phyloP scores from a whole-genome alignment of 768 basidiomycete species.

The Cystobasidium ongulense region DNA sequence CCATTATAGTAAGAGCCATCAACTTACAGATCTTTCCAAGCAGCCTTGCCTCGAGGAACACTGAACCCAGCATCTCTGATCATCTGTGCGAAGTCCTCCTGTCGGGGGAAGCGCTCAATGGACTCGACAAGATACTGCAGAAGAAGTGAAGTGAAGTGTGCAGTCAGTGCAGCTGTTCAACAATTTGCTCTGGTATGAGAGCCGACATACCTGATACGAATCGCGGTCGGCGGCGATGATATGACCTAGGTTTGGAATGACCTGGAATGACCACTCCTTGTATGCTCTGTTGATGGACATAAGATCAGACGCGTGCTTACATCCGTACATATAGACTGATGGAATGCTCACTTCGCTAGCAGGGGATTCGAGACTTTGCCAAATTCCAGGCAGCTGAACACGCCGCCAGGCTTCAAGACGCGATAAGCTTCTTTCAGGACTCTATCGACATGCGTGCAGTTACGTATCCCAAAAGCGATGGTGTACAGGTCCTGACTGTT shows the following conservation, averaged over 20 bases:
- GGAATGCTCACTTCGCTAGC: conserved; percentile 62
- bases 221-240: conserved; percentile 89
- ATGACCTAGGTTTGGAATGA: conserved; percentile 91
- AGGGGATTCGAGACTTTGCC: conserved; percentile 83
- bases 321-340: too few species aligned
- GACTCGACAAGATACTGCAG: conserved; percentile 79
- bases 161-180: too few species aligned
- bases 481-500: conserved; percentile 92
- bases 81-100: conserved; percentile 80
- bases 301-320: not conserved
- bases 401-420: conserved; percentile 91
- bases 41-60: conserved; percentile 32
- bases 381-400: conserved; percentile 92
- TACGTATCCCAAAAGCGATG: conserved; percentile 95
- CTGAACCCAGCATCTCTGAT: conserved; percentile 73
- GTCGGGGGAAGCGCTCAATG: conserved; percentile 83
- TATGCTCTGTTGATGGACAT: conserved; percentile 57
- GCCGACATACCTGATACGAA: conserved; percentile 61
- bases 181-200: not conserved
- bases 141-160: not conserved
- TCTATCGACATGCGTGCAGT: conserved; percentile 83
- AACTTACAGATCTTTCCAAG: conserved; percentile 57
- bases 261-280: conserved; percentile 88
- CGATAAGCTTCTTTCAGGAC: conserved; percentile 83
- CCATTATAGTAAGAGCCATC: not conserved